Percentiles rank a stretch among this genome's conserved stretches.
phyloP scores from a whole-genome alignment of 2,329 filamentous ascomycete species.

The Lasiodiplodia gonubiensis region DNA sequence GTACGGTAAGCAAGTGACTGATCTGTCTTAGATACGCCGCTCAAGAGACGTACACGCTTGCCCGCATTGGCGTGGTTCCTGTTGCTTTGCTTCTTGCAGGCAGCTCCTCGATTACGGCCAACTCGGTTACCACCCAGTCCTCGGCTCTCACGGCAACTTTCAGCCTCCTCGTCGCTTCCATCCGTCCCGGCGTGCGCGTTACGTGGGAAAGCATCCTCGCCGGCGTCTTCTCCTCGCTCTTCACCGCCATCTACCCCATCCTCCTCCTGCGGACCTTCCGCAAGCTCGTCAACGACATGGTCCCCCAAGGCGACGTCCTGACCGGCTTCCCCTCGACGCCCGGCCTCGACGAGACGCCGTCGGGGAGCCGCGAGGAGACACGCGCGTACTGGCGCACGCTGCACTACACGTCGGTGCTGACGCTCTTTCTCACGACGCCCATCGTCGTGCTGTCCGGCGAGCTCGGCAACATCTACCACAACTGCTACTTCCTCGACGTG shows the following conservation, averaged over 20 bases:
- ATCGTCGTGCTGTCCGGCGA: conserved; percentile 59
- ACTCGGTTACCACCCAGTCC: conserved; percentile 56
- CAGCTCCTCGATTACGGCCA: conserved; percentile 52
- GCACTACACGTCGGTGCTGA: conserved; percentile 59
- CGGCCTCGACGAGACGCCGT: conserved; percentile 1
- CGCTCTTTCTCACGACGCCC: conserved; percentile 56
- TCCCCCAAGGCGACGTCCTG: conserved; percentile 53
- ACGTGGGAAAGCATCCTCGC: conserved; percentile 60
- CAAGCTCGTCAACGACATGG: conserved; percentile 51
- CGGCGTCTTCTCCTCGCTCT: conserved; percentile 58
- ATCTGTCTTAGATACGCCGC: conserved; percentile 52
- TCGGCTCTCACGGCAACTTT: conserved; percentile 58
- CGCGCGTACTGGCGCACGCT: conserved; percentile 59
- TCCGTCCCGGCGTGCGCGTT: conserved; percentile 53
- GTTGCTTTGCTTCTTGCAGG: conserved; percentile 57
- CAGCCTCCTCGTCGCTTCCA: conserved; percentile 57
- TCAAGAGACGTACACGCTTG: conserved; percentile 58
- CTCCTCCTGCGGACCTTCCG: conserved; percentile 58
- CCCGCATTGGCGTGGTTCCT: conserved; percentile 58
- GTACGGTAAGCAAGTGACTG: conserved; percentile 6
- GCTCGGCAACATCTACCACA: conserved; percentile 54
- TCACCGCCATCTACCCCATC: conserved; percentile 59
- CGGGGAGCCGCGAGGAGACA: conserved; percentile 52
- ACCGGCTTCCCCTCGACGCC: conserved; percentile 42
- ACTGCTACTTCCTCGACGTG: conserved; percentile 61